Evolutionary conservation across 140 eudicot species (phyloP).

Genomic region (Erigeron philadelphicus): DNA sequence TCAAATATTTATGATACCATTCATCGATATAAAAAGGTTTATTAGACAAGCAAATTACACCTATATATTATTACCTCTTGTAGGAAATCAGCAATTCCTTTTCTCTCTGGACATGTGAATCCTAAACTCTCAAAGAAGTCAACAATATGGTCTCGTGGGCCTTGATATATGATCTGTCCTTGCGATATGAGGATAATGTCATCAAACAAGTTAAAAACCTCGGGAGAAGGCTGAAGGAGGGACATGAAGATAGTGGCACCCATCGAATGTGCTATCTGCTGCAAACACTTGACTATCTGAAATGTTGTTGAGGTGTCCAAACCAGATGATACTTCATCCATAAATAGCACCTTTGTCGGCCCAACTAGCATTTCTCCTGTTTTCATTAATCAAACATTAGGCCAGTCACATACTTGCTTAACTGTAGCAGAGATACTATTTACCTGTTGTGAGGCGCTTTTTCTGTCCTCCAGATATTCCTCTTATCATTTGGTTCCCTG

Average conservation of each 20-base stretch:
- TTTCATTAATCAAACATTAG: neutral
- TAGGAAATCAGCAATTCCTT: slow-evolving; percentile 38
- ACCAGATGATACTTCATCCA: slow-evolving; percentile 40
- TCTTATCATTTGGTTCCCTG: slow-evolving; percentile 50
- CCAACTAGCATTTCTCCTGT: slow-evolving; percentile 40
- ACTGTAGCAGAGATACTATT: neutral
- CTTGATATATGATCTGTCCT: slow-evolving; percentile 36
- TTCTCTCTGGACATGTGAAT: slow-evolving; percentile 37
- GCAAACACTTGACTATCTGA: slow-evolving; percentile 36
- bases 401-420: neutral
- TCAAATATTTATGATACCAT: too few relatives aligned
- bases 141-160: slow-evolving; percentile 29
- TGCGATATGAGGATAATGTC: slow-evolving; percentile 33
- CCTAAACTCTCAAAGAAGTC: slow-evolving; percentile 33
- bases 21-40: too few relatives aligned
- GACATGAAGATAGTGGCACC: slow-evolving; percentile 35
- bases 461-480: slow-evolving; percentile 63
- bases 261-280: slow-evolving; percentile 32
- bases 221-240: slow-evolving; percentile 41
- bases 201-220: slow-evolving; percentile 32
- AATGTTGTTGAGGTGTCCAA: slow-evolving; percentile 37
- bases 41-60: neutral
- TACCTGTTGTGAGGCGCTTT: slow-evolving; percentile 58
- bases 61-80: slow-evolving; percentile 31
- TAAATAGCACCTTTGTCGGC: slow-evolving; percentile 27